Evolutionary conservation across 805 yeast species (phyloP).

Genomic region (Metschnikowia amazonensis): DNA sequence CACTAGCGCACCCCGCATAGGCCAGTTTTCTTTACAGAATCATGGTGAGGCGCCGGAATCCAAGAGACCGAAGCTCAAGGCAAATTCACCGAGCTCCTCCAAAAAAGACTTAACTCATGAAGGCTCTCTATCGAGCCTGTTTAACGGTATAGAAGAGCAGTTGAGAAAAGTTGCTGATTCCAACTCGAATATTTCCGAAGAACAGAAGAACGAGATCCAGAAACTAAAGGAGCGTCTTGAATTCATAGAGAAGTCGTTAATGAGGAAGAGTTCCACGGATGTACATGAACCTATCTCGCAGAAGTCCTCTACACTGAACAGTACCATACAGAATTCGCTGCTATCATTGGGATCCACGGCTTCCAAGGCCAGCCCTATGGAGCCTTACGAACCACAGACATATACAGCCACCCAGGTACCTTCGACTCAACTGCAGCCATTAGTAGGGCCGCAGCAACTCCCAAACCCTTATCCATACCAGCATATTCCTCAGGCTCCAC

Average conservation of each 20-base stretch:
- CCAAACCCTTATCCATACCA: neutral
- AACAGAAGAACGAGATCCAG: slow-evolving; percentile 14
- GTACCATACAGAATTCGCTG: neutral
- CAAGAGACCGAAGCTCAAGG: neutral
- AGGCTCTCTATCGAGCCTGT: neutral
- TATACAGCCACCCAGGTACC: neutral
- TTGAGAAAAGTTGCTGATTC: neutral
- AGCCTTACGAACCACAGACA: neutral
- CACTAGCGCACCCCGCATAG: neutral
- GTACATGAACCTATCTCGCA: neutral
- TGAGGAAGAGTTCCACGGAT: neutral
- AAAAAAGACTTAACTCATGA: neutral
- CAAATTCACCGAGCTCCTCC: neutral
- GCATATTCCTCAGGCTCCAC: neutral
- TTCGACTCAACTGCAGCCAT: neutral
- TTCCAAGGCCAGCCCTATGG: neutral
- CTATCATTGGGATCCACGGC: neutral
- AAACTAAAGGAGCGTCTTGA: slow-evolving; percentile 17
- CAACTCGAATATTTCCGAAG: neutral
- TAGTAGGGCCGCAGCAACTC: neutral
- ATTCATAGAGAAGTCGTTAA: slow-evolving; percentile 15
- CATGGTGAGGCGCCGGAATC: neutral
- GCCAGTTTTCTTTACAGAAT: slow-evolving; percentile 1
- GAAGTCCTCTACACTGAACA: neutral
- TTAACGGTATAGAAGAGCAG: neutral